Conservation (phyloP, 108 stramenopile genomes). For the Skeletonema potamos region DNA sequence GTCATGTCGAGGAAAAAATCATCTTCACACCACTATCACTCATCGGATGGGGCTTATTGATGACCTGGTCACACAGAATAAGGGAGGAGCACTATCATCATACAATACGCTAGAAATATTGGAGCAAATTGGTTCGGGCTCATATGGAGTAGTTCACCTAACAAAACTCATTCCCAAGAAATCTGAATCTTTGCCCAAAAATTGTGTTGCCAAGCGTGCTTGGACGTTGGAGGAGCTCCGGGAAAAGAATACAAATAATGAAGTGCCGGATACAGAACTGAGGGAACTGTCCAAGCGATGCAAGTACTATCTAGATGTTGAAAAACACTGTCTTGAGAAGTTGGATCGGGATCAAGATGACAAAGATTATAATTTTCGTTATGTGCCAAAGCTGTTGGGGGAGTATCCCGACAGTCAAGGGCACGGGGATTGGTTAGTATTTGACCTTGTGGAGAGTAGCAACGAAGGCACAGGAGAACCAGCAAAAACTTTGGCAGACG, state of each 20-base stretch:
- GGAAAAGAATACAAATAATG: neutral
- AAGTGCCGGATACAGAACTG: neutral
- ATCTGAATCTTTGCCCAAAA: neutral
- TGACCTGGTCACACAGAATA: neutral
- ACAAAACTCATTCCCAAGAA: neutral
- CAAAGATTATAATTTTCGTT: neutral
- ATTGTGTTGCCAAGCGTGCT: slow-evolving; percentile 1
- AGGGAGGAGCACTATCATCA: neutral
- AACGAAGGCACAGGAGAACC: neutral
- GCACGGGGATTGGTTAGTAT: slow-evolving; percentile 65
- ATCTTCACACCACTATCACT: no score
- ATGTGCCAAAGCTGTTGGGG: slow-evolving; percentile 44
- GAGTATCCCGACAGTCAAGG: neutral
- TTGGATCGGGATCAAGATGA: slow-evolving; percentile 20
- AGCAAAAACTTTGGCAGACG: slow-evolving; percentile 54
- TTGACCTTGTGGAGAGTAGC: slow-evolving; percentile 43
- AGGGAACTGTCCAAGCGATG: slow-evolving; percentile 47
- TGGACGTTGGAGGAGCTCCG: neutral
- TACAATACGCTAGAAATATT: neutral
- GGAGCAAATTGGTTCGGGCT: neutral
- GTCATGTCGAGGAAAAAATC: neutral
- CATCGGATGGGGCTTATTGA: neutral
- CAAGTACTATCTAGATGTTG: slow-evolving; percentile 68
- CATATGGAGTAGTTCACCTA: neutral
- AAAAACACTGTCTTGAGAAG: slow-evolving; percentile 69